Base-by-base conservation (phyloP, 257 asterid species). In the Lycium barbarum region DNA sequence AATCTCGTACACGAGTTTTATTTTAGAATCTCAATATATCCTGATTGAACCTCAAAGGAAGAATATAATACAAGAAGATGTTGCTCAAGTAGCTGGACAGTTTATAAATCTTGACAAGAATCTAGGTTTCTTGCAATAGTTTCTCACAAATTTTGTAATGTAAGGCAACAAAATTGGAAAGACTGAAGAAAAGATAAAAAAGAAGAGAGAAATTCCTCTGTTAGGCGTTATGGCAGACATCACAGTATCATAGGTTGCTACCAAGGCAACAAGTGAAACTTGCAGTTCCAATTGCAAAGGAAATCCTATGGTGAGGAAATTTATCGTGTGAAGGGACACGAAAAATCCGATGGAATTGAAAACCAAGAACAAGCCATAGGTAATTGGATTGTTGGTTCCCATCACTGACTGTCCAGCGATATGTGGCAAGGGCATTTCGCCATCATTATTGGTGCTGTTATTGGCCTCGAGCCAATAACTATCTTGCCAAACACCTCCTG, bases 401-500 rank as follows among this genome's bases (percentile, higher is more conserved):
- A 90, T 88, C 8, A 93, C 86, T 2, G 95, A 38, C 68, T 86
- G 55, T 13, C 97, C 95, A 0, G 95, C 92, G 8, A 12, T 81
- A 87, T 86, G 89, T 45, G 0, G 58, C 35, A 7, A 35, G 20
- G 59, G 5, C 53, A 12, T 45, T n/a, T 57, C 51, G 47, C 66
- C 38, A 6, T 65, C 26, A 7, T 47, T 78, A 1, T 35, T 22
- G 59, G 20, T 65, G 66, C 10, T 45, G 11, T 79, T 33, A 33
- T 22, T 11, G 7, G 40, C 38, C 4, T 57, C 78, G 14, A 84
- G 84, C 63, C 26, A 20, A 40, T 8, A 40, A 63, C 84, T 87
- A 1, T 92, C 96, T 68, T 92, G 91, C 94, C 96, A 90, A 7
- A 90, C 87, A 9, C 96, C 95, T 0, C 94, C 93, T 0, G 95